Conservation (phyloP, 768 basidiomycete species). For the Termitomyces sp. region DNA sequence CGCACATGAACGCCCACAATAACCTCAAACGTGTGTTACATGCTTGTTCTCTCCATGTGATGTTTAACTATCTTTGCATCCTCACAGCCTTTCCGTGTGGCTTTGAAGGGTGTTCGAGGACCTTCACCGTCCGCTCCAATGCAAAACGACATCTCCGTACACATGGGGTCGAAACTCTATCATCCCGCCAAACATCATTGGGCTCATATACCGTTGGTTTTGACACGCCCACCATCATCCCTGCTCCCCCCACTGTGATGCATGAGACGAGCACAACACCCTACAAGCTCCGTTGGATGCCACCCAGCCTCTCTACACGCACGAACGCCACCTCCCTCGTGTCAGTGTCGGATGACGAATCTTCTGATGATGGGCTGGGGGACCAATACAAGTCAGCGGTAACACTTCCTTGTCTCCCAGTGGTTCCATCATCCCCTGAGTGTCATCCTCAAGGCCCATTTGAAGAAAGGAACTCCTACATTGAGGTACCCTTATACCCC, state of each 20-base stretch:
- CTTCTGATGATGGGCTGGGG: constrained; percentile 20
- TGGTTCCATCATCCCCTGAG: constrained; percentile 22
- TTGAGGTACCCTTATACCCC: constrained; percentile 25
- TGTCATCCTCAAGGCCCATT: constrained; percentile 18
- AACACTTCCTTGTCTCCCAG: constrained; percentile 26
- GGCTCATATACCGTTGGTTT: constrained; percentile 38
- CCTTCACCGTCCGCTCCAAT: constrained; percentile 78
- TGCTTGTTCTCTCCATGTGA: not conserved
- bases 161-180: constrained; percentile 50
- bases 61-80: not conserved
- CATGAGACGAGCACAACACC: constrained; percentile 19
- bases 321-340: constrained; percentile 25
- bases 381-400: constrained; percentile 21
- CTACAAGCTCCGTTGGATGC: constrained; percentile 42
- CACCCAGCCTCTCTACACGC: constrained; percentile 33
- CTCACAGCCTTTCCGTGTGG: constrained; percentile 49
- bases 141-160: constrained; percentile 78
- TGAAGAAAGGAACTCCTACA: constrained; percentile 34
- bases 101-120: constrained; percentile 59
- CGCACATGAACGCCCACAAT: constrained; percentile 60
- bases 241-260: constrained; percentile 10
- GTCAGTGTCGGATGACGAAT: constrained; percentile 26
- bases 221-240: constrained; percentile 33
- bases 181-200: constrained; percentile 7
- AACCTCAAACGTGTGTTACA: constrained; percentile 46